A percentile compares a stretch with the other conserved stretches of the same genome.
These are phyloP conservation scores for Aureobasidium leucospermi DNA, from an alignment of 2,329 filamentous ascomycete genomes.

Conservation along the genomic window DNA sequence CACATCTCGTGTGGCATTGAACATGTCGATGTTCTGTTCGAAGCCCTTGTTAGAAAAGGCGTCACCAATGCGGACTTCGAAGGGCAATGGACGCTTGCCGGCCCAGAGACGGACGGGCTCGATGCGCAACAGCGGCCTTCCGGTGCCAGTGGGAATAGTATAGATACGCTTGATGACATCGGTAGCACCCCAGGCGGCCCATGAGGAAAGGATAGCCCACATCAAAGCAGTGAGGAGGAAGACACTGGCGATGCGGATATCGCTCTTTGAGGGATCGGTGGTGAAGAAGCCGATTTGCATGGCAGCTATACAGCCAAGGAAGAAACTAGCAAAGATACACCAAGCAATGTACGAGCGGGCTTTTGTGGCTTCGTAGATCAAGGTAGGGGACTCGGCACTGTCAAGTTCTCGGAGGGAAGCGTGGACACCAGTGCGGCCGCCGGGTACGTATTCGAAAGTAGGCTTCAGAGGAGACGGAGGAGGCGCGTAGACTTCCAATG, in stretches of 20 bases:
- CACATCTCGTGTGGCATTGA: not conserved
- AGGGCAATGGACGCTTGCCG: not conserved
- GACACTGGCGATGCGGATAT: not conserved
- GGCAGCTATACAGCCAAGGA: not conserved
- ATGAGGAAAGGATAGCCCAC: not conserved
- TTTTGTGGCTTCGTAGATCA: conserved; percentile 10
- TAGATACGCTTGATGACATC: not conserved
- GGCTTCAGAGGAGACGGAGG: not conserved
- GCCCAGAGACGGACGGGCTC: not conserved
- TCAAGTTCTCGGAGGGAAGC: not conserved
- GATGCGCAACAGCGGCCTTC: not conserved
- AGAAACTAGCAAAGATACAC: not conserved
- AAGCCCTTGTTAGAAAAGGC: not conserved
- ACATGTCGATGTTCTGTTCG: not conserved
- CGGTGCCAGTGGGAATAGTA: not conserved
- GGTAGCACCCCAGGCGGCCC: not conserved
- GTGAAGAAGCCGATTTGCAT: not conserved
- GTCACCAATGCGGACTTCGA: not conserved
- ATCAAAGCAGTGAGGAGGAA: not conserved
- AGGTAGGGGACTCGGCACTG: not conserved
- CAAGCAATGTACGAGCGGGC: not conserved
- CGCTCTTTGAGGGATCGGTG: not conserved
- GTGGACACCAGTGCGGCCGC: not conserved
- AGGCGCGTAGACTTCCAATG: not conserved
- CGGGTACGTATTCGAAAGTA: not conserved